Conservation (phyloP, 1,284 basidiomycete genomes). For the Mycena sp. region DNA sequence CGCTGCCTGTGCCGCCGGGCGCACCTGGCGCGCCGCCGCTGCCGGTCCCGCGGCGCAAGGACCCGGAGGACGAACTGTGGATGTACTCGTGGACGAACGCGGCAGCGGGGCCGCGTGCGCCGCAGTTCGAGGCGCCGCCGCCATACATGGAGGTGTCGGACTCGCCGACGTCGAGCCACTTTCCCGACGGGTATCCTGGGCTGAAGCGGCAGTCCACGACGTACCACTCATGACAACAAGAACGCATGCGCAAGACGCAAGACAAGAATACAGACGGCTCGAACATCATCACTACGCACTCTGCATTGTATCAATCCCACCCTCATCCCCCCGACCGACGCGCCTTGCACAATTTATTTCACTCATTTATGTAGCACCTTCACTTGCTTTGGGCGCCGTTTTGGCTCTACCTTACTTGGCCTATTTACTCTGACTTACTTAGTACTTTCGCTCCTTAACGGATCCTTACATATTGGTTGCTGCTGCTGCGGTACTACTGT, state of each 20-base stretch:
- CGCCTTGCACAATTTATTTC: not conserved
- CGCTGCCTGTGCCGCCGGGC: slow-evolving; percentile 24
- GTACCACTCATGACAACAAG: not conserved
- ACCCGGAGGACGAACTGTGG: slow-evolving; percentile 17
- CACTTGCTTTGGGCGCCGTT: not conserved
- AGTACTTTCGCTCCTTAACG: no score
- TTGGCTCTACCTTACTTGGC: no score
- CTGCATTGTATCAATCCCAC: not conserved
- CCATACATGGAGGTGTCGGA: slow-evolving; percentile 18
- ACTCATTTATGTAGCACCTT: not conserved
- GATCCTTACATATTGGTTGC: no score
- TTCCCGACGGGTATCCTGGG: not conserved
- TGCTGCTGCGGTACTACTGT: no score
- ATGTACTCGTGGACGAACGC: slow-evolving; percentile 36
- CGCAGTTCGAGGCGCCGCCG: slow-evolving; percentile 23
- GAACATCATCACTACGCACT: not conserved
- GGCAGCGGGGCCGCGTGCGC: not conserved
- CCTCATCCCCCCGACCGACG: not conserved
- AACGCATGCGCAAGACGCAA: not conserved
- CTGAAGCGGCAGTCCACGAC: not conserved
- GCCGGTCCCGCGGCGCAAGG: slow-evolving; percentile 19
- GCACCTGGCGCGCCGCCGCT: slow-evolving; percentile 12
- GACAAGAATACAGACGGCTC: not conserved
- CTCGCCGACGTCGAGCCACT: slow-evolving; percentile 6
- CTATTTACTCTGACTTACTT: no score